Base-by-base conservation (phyloP, 768 basidiomycete genomes). In the Tylopilus vinaceipallidus region DNA sequence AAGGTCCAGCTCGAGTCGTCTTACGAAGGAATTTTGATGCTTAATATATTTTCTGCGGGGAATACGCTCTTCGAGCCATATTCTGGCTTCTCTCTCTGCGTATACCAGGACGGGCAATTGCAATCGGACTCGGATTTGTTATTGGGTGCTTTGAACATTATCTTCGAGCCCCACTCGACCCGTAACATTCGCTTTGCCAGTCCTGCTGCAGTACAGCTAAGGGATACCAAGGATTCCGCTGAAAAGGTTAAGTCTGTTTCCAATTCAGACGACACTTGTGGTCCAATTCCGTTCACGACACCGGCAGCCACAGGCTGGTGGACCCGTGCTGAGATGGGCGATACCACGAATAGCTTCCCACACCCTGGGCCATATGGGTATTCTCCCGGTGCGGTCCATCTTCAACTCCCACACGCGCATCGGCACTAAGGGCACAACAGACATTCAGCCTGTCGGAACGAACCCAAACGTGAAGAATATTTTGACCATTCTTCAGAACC, bases 161-260 rank as follows among this genome's bases (percentile, higher is more conserved):
- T 55, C 11, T 55, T 55, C 16, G 53, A 55, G 19, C 41, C 40
- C 2, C 40, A 55, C 23, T 38, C 53, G 33, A 55, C 50, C 6
- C 53, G 53, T n/a, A 55, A 55, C 11, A 30, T 55, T 4, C 53
- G 45, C 2, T 41, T 40, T 20, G 50, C 53, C 34, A 47, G 53
- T 22, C 37, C 53, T 23, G 51, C 50, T 27, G 45, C 12, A 41
- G 45, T 13, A 29, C 27, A 29, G 27, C 6, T n/a, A 12, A 29
- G 27, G 27, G 27, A 12, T 6, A 12, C 6, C 19, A 19, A 43
- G 19, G n/a, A 42, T 27, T 14, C n/a, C 5, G 1, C 29, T 10
- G n/a, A 14, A 17, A n/a, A n/a, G n/a, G 11, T 22, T 4, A 19
- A n/a, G 7, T n/a, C 3, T 10, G 7, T 29, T 29, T 24, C 17